Evolutionary conservation across 306 rosid genomes (phyloP), one percentile per base, ranked within the genome.

Genomic region (Cucumis melo): DNA sequence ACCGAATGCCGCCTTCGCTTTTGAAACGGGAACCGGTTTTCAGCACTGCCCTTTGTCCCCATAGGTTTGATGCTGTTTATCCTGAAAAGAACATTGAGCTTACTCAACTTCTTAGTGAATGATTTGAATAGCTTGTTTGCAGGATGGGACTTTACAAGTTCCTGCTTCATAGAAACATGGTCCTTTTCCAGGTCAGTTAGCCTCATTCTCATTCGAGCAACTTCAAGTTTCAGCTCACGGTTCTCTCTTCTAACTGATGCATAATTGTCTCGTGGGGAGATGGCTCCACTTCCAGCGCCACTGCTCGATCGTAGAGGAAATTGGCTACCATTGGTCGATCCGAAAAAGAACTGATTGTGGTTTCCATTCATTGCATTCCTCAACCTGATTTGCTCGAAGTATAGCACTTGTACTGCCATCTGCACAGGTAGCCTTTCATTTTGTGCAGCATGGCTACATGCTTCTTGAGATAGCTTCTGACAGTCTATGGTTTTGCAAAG

Each of bases 151-250:
- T 79, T 90, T 6, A 92, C 98, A 77, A 95, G 95, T 84, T 91
- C 98, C 36, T 95, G 99, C 82, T 92, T 95, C 93, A 95, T 95
- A 4, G 94, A 87, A 64, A 95, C 90, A 39, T 92, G 99, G 27
- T 95, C 99, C 68, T 92, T 95, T 83, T 95, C 99, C 79, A 95
- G 81, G 81, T 95, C 99, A 2, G 99, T 92, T 1, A 95, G 87
- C 81, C 99, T 88, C 99, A 95, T 95, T 86, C 99, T 86, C 99
- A 95, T 95, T 73, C 99, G 89, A 8, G 99, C 95, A 8, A 95
- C 99, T 79, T 95, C 99, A 10, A 95, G 97, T 86, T 95, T 95
- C 73, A 95, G 85, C 83, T 95, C 99, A 7, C 99, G 81, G 81
- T 95, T 95, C 87, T 95, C 99, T 77, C 99, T 84, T 81, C 99